Evolutionary conservation across 208 protist genomes (phyloP), one percentile per base, ranked within the genome.

Genomic region (Trypanosoma platydactyli): DNA sequence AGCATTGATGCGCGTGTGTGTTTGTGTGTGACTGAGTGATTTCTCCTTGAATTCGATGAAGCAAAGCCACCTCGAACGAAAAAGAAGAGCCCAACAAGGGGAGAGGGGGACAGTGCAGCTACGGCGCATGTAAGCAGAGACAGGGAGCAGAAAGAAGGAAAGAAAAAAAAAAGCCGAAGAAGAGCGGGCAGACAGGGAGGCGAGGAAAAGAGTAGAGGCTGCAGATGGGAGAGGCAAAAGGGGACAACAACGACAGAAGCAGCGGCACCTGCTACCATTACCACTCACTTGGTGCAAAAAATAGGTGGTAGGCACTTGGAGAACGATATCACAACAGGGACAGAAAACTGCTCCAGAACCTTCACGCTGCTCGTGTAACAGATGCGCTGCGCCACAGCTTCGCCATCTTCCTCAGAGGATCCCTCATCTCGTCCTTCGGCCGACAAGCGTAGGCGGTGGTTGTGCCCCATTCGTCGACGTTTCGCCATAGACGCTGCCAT

Each of bases 291-390:
- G 24, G 44, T 61, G 22, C 51, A 55, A 42, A 91, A 77, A 0
- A 78, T 69, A 20, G 69, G 57, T 2, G 84, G 84, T 0, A 91
- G 51, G n/a, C 58, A 58, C 2, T 51, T 20, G 11, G 81, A 81
- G 56, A 91, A 91, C 30, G 76, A 80, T 38, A 85, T 57, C 18
- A 90, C 54, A 7, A 77, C 68, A 9, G 65, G 71, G 16, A 79
- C 71, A 3, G 63, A 59, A 51, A 72, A 79, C 44, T 49, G 49
- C 52, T 75, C 52, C 12, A 74, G 56, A 9, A 90, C 73, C 25
- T 61, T 64, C n/a, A 29, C 30, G 29, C 78, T 78, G 53, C 83
- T 89, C 53, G 71, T 76, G 54, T 80, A 83, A 16, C 44, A 11
- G 38, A 89, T 70, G n/a, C 83, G 73, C 53, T 89, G 83, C 45